These are phyloP conservation scores for Domatiomyces catenatus DNA, from an alignment of 2,329 filamentous ascomycete species.

Conservation along the genomic window DNA sequence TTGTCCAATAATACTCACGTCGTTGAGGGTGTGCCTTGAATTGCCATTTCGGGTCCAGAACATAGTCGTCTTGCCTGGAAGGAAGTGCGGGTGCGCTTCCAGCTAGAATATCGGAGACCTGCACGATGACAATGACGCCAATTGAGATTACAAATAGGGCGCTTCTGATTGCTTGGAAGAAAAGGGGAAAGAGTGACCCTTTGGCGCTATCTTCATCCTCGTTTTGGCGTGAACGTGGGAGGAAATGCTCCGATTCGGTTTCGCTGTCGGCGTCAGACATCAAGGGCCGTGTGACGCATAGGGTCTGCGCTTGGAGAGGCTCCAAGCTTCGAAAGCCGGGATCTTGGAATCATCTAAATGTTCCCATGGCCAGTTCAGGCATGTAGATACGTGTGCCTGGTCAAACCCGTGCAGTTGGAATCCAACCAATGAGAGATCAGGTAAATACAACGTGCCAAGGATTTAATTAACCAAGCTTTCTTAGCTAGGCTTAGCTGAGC, in stretches of 20 bases:
- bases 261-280: background rate
- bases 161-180: background rate
- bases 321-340: background rate
- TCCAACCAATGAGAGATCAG: background rate
- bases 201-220: background rate
- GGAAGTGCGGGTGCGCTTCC: background rate
- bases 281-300: background rate
- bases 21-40: conserved; percentile 33
- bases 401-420: background rate
- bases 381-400: too few species aligned
- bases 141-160: background rate
- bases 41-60: conserved; percentile 44
- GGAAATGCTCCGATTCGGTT: background rate
- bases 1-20: conserved; percentile 40
- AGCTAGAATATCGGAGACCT: background rate
- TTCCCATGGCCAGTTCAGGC: too few species aligned
- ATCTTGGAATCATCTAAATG: background rate
- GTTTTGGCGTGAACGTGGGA: background rate
- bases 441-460: background rate
- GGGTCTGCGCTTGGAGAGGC: background rate
- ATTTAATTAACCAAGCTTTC: background rate
- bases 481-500: background rate
- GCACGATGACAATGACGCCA: background rate
- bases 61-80: conserved; percentile 29
- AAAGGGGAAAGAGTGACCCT: background rate